Evolutionary conservation across 2,329 filamentous ascomycete genomes (phyloP), one percentile per base, ranked within the genome.

Genomic region (Monilinia fructigena): DNA sequence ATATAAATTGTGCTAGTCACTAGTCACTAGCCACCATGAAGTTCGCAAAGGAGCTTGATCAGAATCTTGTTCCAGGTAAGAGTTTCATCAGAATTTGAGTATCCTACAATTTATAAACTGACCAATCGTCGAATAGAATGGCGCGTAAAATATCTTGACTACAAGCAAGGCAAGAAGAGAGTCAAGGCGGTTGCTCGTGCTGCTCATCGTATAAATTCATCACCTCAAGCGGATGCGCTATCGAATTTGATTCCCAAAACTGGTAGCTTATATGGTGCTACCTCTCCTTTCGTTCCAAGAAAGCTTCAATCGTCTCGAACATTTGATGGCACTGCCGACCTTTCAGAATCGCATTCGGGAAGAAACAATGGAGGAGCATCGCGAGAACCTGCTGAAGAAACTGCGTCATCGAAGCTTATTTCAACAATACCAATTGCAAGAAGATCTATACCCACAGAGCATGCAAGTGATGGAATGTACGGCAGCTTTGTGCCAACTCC

Each of bases 131-230:
- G 11, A 18, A 38, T 72, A 89, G 86, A 98, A 85, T 98, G 94
- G 94, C 87, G 91, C 74, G 85, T 89, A 77, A 96, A 97, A 78
- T 98, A 97, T 78, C 85, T 98, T 73, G 87, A 97, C 79, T 98
- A 98, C 83, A 97, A 96, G 83, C 88, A 88, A 66, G 94, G 93
- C 68, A 98, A 98, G 80, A 97, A 97, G 80, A 89, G 93, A 76
- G 84, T 98, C 78, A 98, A 97, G 78, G 88, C 87, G 66, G 88
- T 97, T 63, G 80, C 84, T 31, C 86, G 89, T 69, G 92, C 92
- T 67, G 84, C 95, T 69, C 83, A 85, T 80, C 79, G 86, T 80
- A 78, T 86, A 76, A 81, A 84, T 68, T 77, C 80, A 67, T 84
- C 85, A 0, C 85, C 87, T 12, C 70, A 68, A 67, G 68, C 71